These are phyloP conservation scores for Nitzschia putrida DNA, from an alignment of 108 stramenopile species.

Conservation along the genomic window DNA sequence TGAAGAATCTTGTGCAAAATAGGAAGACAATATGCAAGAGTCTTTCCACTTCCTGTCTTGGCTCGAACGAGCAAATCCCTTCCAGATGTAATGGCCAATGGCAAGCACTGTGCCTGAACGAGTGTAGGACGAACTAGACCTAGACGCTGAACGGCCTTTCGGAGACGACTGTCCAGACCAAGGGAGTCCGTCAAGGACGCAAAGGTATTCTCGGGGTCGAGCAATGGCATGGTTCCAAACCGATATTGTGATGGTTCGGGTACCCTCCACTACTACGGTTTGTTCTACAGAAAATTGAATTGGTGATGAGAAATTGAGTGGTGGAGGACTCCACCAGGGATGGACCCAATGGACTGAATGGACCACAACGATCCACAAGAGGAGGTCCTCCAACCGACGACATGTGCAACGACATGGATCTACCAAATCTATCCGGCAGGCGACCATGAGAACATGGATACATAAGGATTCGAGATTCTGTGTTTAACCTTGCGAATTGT, in stretches of 20 bases:
- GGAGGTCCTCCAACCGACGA: no score
- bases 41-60: constrained; percentile 97
- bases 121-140: constrained; percentile 78
- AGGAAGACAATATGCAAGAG: constrained; percentile 92
- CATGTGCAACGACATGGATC: no score
- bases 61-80: constrained; percentile 93
- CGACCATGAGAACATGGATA: no score
- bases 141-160: constrained; percentile 78
- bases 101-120: constrained; percentile 84
- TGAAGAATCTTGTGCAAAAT: constrained; percentile 90
- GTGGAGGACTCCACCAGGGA: not conserved
- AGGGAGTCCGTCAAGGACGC: constrained; percentile 65
- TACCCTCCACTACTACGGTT: not conserved
- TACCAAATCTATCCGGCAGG: no score
- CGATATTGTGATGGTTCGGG: not conserved
- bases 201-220: constrained; percentile 76
- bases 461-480: no score
- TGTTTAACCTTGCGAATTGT: no score
- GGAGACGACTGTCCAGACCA: constrained; percentile 78
- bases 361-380: not conserved
- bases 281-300: constrained; percentile 2
- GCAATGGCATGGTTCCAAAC: constrained; percentile 28
- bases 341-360: not conserved
- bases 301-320: constrained; percentile 6
- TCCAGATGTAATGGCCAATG: constrained; percentile 79